Base-by-base conservation (phyloP, 257 asterid species). In the Echites panduratus region DNA sequence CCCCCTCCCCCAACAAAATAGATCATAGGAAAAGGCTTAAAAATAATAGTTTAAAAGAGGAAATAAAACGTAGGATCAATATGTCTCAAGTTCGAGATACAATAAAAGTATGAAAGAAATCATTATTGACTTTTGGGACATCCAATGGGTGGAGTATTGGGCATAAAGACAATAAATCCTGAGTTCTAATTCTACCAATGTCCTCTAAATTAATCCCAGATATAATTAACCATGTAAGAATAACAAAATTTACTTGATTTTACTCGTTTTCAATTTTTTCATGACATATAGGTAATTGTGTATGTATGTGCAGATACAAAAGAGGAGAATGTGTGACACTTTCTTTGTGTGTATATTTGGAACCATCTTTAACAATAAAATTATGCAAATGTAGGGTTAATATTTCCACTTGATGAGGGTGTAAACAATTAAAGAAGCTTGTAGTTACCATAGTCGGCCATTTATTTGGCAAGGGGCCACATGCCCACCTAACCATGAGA, bases 401-500 rank as follows among this genome's bases (percentile, higher is more conserved):
- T 48, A 27, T 1, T 35, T 19, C 20, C 43, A 35, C 17, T 12
- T 35, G 52, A 47, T 35, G 2, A 48, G 71, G 43, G 26, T 35
- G 57, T 49, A 13, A 49, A 63, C n/a, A n/a, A n/a, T n/a, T 20
- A 32, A 49, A 29, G 59, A 69, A 27, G 59, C 2, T 48, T 49
- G 61, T 27, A 7, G 73, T 61, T 74, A 17, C 53, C 63, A 3
- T 12, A 72, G 83, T 70, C 81, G 81, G 86, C 81, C 82, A 88
- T 86, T 81, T 68, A 78, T 78, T 66, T 48, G 56, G n/a, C 32
- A 17, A 41, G 85, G 91, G 75, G 32, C 89, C 89, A 78, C 77
- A 7, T 79, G 79, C 22, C 72, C 72, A 86, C 89, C 89, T 74
- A 83, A 79, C 86, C 79, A 54, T 74, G 70, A 79, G 81, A 83